These are phyloP conservation scores for Pseudogymnoascus sp. DNA, from an alignment of 2,329 filamentous ascomycete genomes.

Conservation along the genomic window DNA sequence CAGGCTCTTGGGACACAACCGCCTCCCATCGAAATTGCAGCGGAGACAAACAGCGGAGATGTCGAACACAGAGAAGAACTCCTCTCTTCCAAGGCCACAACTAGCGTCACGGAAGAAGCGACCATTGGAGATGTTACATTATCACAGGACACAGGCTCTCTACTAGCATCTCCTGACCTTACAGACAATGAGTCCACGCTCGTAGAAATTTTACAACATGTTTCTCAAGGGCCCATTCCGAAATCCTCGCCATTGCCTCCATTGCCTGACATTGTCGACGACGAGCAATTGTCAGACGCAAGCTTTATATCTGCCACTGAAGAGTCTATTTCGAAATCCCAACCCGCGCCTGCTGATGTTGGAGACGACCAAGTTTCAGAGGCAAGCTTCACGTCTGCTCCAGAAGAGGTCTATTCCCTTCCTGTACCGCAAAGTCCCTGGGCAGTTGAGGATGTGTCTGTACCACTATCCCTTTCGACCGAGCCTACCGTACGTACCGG, in stretches of 20 bases:
- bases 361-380: not conserved
- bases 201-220: not conserved
- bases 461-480: not conserved
- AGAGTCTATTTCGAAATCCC: not conserved
- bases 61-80: not conserved
- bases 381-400: not conserved
- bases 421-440: slow-evolving; percentile 25
- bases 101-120: not conserved
- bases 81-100: not conserved
- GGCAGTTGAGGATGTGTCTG: slow-evolving; percentile 16
- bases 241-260: not conserved
- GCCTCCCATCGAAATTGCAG: not conserved
- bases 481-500: not conserved
- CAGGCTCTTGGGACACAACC: not conserved
- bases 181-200: not conserved
- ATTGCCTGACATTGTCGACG: not conserved
- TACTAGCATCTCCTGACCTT: not conserved
- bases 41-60: not conserved
- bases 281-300: not conserved
- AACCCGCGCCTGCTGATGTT: not conserved
- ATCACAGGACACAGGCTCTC: not conserved
- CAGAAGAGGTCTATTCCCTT: not conserved
- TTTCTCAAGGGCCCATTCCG: not conserved
- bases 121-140: not conserved
- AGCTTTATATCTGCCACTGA: not conserved